Percentiles rank a stretch among this genome's conserved stretches.
These are phyloP conservation scores for Aspergillaceae sp. DNA, from an alignment of 2,329 filamentous ascomycete species.

Conservation along the genomic window DNA sequence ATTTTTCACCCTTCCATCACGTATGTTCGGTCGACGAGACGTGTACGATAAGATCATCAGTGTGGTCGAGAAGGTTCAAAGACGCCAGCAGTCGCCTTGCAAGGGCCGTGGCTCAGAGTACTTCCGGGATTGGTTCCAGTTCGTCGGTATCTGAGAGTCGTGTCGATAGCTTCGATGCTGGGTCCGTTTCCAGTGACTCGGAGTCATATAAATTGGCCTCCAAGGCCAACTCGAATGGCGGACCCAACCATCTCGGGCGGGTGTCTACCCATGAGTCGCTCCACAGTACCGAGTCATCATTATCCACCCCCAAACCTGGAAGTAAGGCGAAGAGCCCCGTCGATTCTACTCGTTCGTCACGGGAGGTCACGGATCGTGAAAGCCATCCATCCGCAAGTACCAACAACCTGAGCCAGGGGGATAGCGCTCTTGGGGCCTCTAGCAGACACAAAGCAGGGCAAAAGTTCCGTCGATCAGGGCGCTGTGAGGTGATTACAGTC, in stretches of 20 bases:
- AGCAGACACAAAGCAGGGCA: conserved; percentile 37
- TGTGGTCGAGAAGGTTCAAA: conserved; percentile 68
- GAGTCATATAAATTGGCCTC: conserved; percentile 31
- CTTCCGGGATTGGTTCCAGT: conserved; percentile 43
- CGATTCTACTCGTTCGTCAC: conserved; percentile 26
- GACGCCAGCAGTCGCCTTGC: conserved; percentile 45
- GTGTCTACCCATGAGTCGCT: conserved; percentile 28
- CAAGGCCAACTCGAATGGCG: conserved; percentile 30
- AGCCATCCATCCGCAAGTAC: conserved; percentile 24
- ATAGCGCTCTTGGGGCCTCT: conserved; percentile 19
- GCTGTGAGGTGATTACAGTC: conserved; percentile 53
- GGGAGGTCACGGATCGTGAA: conserved; percentile 31
- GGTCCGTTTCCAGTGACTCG: conserved; percentile 49
- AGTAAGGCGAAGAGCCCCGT: conserved; percentile 29
- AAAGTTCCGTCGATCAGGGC: conserved; percentile 44
- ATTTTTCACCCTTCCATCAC: conserved; percentile 76
- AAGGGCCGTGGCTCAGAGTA: conserved; percentile 23
- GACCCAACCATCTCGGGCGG: conserved; percentile 19
- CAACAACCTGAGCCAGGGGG: conserved; percentile 23
- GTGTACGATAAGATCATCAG: conserved; percentile 63
- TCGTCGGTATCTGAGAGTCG: conserved; percentile 47
- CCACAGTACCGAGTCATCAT: conserved; percentile 26
- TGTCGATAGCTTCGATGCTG: conserved; percentile 39
- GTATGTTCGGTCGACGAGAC: conserved; percentile 68
- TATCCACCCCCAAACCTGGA: conserved; percentile 23